Evolutionary conservation across 805 yeast species (phyloP).

Genomic region (Cyberlindnera maritima): DNA sequence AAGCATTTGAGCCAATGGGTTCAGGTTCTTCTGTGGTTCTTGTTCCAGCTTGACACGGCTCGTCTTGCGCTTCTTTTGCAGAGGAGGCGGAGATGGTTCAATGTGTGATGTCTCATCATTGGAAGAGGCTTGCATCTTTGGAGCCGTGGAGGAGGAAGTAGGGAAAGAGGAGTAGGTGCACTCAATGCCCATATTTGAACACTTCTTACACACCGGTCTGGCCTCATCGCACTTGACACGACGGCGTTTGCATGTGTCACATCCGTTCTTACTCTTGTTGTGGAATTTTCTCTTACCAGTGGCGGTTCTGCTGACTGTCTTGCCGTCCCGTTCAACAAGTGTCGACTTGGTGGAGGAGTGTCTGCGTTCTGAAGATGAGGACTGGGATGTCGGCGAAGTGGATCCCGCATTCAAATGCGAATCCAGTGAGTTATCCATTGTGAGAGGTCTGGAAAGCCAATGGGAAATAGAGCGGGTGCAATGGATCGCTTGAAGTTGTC

Average conservation of each 20-base stretch:
- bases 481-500: not conserved
- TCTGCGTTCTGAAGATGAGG: conserved; percentile 7
- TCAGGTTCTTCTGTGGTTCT: not conserved
- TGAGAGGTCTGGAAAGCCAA: not conserved
- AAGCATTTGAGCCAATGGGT: conserved; percentile 2
- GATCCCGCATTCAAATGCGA: not conserved
- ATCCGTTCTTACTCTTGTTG: conserved; percentile 84
- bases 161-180: conserved; percentile 54
- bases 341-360: conserved; percentile 11
- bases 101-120: not conserved
- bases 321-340: conserved; percentile 38
- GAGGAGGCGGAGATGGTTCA: not conserved
- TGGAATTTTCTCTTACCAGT: conserved; percentile 85
- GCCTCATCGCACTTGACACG: conserved; percentile 92
- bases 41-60: not conserved
- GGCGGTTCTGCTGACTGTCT: conserved; percentile 39
- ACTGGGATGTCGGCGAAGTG: conserved; percentile 3
- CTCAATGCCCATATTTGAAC: conserved; percentile 72
- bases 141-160: not conserved
- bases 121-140: not conserved
- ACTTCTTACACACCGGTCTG: conserved; percentile 76
- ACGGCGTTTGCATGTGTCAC: conserved; percentile 84
- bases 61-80: not conserved
- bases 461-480: too few relatives aligned
- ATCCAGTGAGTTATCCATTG: not conserved